These are phyloP conservation scores for Ochetophila trinervis DNA, from an alignment of 306 rosid genomes.

Conservation along the genomic window DNA sequence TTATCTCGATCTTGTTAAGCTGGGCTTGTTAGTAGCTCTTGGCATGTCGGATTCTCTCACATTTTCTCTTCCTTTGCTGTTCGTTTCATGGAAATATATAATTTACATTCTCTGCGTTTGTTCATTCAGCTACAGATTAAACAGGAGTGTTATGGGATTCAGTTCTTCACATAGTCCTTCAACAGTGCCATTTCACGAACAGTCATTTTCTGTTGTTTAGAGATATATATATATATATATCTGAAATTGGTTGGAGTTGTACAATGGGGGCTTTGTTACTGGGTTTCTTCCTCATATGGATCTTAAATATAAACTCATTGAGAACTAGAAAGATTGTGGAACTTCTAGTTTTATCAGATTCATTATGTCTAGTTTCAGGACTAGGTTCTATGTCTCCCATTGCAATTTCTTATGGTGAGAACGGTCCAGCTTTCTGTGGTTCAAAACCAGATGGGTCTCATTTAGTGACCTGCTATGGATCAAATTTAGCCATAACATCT, in stretches of 20 bases:
- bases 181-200: background rate
- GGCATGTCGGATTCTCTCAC: conserved; percentile 7
- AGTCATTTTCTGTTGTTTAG: conserved; percentile 9
- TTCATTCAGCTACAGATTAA: conserved; percentile 20
- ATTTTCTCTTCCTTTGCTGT: background rate
- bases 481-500: conserved; percentile 68
- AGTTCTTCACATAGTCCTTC: background rate
- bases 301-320: conserved; percentile 39
- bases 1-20: conserved; percentile 5
- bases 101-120: conserved; percentile 9
- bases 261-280: conserved; percentile 35
- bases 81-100: conserved; percentile 8
- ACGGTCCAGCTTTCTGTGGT: conserved; percentile 77
- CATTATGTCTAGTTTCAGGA: conserved; percentile 49
- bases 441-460: conserved; percentile 86
- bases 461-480: conserved; percentile 73
- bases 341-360: conserved; percentile 44
- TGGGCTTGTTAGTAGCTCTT: conserved; percentile 11
- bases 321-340: conserved; percentile 28
- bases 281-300: conserved; percentile 27
- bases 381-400: conserved; percentile 90
- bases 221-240: too few relatives aligned
- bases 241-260: background rate
- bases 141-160: background rate
- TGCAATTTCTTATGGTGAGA: conserved; percentile 85